Base-by-base conservation (phyloP, 1,139 yeast species). In the Geotrichum aggregatum region DNA sequence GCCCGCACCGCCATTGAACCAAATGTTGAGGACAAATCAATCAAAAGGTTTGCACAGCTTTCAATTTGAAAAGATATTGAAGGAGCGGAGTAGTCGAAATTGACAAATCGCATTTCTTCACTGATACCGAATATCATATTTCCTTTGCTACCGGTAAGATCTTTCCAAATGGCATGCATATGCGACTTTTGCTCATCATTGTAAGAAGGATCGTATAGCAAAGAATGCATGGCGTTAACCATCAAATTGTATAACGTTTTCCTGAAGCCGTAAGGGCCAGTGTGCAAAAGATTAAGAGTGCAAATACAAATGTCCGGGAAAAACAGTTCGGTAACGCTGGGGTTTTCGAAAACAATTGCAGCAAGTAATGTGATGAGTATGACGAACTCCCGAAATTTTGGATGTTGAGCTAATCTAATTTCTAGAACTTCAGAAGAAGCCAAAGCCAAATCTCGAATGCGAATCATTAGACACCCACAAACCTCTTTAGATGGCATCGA, bases 51-150 rank as follows among this genome's bases (percentile, higher is more conserved):
- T 59, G 88, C 81, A 43, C 87, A 76, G 16, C 79, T 74, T 57
- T 87, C 91, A 61, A 87, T 75, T 24, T 80, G 75, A 47, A 71
- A 71, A 28, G 78, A 75, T 49, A 81, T 79, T 48, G 80, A 78
- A 41, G 78, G 75, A 50, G 79, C 74, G 19, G 76, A 72, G 28
- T 71, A 72, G 38, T 75, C 68, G 55, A 70, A 74, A 13, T 70
- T 67, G 18, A 69, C 63, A 33, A 70, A 69, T 43, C 74, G 73
- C 50, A 71, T 73, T 38, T 84, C 91, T 60, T 88, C 80, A n/a
- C 83, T 82, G 56, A 87, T 72, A 0, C 96, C 96, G 70, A 87
- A 87, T 56, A 87, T 71, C 74, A 86, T 78, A 60, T 80, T 82
- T 3, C 87, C 84, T 63, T 91, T 76, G 52, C 85, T 87, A 10